Evolutionary conservation across 1,139 yeast species (phyloP), one percentile per base, ranked within the genome.

Genomic region (Petasospora fabianii): DNA sequence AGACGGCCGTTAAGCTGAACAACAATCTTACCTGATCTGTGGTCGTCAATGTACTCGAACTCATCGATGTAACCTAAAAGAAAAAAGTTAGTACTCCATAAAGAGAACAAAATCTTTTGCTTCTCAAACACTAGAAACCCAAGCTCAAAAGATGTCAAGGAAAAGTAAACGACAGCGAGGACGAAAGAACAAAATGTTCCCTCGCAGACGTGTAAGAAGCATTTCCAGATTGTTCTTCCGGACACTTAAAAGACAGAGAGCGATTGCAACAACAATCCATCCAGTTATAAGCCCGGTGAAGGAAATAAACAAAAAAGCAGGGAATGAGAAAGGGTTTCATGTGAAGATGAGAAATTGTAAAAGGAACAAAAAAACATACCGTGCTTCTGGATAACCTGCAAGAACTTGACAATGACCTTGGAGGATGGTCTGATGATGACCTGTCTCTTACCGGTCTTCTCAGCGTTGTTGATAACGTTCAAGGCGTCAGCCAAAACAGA

Each of bases 401-500:
- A 79, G 73, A 90, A 92, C 75, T 88, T 92, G 79, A 92, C 77
- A 71, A 92, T 88, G 60, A 92, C 99, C 80, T 92, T 92, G 65
- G 98, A 92, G 41, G 98, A 90, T 58, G 98, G 99, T 83, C 98
- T 87, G 71, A 92, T 81, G 69, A 94, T 74, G 59, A 94, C 98
- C 79, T 92, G 99, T 77, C 98, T 86, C 79, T 92, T 92, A 73
- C 99, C 98, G 68, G 97, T 82, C 76, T 90, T 92, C 77, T 92
- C 98, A 70, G 99, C 99, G 72, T 92, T 92, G 90, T 90, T 88
- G 71, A 92, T 92, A 63, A 96, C 82, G 71, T 92, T 92, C 68
- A 92, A 85, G 69, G 98, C 98, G 76, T 94, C 99, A 65, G 97
- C 97, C 73, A 92, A 85, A 69, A 87, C 98, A 60, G 99, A 92